A percentile compares a stretch with the other conserved stretches of the same genome.
phyloP scores from a whole-genome alignment of 306 rosid genomes.

The Argentina anserina region DNA sequence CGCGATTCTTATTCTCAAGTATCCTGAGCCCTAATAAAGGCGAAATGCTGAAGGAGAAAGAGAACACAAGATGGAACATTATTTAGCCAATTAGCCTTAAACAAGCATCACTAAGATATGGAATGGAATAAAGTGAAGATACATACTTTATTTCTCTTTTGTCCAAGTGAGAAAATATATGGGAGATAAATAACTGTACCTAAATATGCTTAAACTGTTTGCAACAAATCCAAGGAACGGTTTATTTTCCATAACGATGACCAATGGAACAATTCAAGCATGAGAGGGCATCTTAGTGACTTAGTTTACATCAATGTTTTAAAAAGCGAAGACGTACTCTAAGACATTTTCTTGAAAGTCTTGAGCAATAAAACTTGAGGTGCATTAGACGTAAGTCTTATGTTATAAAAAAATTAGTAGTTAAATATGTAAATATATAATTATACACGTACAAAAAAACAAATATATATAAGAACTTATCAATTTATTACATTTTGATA shows the following conservation, averaged over 20 bases:
- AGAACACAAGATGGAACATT: constrained; percentile 33
- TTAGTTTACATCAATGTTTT: too few species aligned
- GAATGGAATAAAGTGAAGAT: constrained; percentile 57
- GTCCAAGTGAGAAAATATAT: constrained; percentile 10
- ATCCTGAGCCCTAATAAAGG: constrained; percentile 34
- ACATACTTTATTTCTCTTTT: constrained; percentile 33
- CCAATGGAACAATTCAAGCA: constrained; percentile 66
- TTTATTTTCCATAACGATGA: not conserved
- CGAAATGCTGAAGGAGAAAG: constrained; percentile 29
- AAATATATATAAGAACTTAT: too few species aligned
- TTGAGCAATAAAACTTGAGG: too few species aligned
- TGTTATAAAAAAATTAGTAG: too few species aligned
- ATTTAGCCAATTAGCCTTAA: constrained; percentile 26
- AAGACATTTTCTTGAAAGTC: too few species aligned
- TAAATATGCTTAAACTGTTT: not conserved
- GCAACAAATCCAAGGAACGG: constrained; percentile 2
- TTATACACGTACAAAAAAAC: too few species aligned
- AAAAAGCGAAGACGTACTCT: too few species aligned
- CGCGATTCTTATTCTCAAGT: constrained; percentile 2
- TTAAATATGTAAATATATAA: too few species aligned
- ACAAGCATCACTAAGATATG: constrained; percentile 30
- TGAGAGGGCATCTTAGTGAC: not conserved
- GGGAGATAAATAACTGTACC: constrained; percentile 10
- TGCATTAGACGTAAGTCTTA: too few species aligned
- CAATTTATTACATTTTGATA: too few species aligned